These are phyloP conservation scores for Inonotus obliquus DNA, from an alignment of 1,284 basidiomycete species.

Conservation along the genomic window DNA sequence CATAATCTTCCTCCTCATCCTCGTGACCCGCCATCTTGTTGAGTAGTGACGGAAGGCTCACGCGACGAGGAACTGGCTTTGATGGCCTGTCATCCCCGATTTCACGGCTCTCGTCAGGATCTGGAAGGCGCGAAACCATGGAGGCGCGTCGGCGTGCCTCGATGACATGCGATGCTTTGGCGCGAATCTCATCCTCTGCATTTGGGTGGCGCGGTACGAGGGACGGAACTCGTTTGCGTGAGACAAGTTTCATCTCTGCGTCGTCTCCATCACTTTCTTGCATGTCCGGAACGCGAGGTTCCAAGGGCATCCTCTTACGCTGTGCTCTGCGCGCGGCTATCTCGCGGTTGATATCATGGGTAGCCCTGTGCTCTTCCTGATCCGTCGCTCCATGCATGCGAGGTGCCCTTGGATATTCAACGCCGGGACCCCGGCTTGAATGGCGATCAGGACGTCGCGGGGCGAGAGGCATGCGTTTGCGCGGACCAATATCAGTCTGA, in stretches of 20 bases:
- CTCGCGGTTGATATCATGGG: neutral
- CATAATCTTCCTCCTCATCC: neutral
- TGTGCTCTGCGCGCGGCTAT: neutral
- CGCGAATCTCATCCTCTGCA: constrained; percentile 2
- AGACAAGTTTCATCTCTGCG: neutral
- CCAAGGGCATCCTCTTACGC: neutral
- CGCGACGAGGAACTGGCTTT: neutral
- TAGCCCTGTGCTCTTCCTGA: neutral
- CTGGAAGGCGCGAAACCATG: neutral
- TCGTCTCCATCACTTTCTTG: neutral
- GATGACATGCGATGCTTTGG: neutral
- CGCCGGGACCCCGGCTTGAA: neutral
- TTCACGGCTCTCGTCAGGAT: constrained; percentile 10
- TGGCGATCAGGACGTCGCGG: neutral
- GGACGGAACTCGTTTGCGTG: neutral
- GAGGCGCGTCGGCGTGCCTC: neutral
- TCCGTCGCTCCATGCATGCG: neutral
- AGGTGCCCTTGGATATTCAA: neutral
- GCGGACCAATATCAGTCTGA: neutral
- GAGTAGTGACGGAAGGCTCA: neutral
- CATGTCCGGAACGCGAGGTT: neutral
- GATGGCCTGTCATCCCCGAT: neutral
- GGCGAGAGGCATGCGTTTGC: neutral
- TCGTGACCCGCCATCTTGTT: neutral
- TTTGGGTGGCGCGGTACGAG: neutral